phyloP scores from a whole-genome alignment of 2,329 filamentous ascomycete species.

The Orbilia brochopaga region DNA sequence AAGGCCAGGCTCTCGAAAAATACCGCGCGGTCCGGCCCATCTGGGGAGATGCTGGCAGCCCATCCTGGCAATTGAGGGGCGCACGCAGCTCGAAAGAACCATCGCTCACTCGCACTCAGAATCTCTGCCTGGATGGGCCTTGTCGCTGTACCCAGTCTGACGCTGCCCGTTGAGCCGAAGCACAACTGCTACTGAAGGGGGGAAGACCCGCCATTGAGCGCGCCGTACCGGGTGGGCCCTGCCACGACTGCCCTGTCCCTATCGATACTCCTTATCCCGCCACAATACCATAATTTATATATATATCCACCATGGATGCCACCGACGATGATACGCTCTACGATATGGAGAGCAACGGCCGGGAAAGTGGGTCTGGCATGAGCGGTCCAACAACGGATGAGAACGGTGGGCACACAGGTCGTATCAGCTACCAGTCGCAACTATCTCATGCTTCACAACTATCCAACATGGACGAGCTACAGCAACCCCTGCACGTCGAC shows the following conservation, averaged over 20 bases:
- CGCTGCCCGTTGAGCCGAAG: slow-evolving; percentile 14
- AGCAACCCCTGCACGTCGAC: slow-evolving; percentile 84
- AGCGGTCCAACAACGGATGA: slow-evolving; percentile 38
- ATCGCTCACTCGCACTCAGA: slow-evolving; percentile 48
- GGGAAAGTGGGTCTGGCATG: slow-evolving; percentile 33
- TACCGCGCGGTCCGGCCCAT: slow-evolving; percentile 34
- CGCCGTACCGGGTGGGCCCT: slow-evolving; percentile 22
- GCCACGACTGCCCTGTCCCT: neutral
- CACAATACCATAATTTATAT: slow-evolving; percentile 10
- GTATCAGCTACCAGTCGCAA: slow-evolving; percentile 50
- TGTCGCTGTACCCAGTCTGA: slow-evolving; percentile 47
- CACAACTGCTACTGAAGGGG: slow-evolving; percentile 27
- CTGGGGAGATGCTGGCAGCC: slow-evolving; percentile 47
- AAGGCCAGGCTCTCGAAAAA: slow-evolving; percentile 10
- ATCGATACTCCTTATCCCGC: too few species aligned
- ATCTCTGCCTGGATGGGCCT: slow-evolving; percentile 50
- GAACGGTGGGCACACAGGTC: slow-evolving; percentile 16
- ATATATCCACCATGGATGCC: slow-evolving; percentile 35
- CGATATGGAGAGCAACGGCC: slow-evolving; percentile 46
- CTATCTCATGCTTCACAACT: slow-evolving; percentile 41
- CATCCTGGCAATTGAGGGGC: slow-evolving; percentile 44
- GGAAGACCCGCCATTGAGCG: slow-evolving; percentile 19
- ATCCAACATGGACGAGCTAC: slow-evolving; percentile 55
- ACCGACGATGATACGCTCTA: slow-evolving; percentile 48
- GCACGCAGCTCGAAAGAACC: slow-evolving; percentile 23